phyloP scores from a whole-genome alignment of 192 early-diverging fungal species.

The Allomyces arbusculus region DNA sequence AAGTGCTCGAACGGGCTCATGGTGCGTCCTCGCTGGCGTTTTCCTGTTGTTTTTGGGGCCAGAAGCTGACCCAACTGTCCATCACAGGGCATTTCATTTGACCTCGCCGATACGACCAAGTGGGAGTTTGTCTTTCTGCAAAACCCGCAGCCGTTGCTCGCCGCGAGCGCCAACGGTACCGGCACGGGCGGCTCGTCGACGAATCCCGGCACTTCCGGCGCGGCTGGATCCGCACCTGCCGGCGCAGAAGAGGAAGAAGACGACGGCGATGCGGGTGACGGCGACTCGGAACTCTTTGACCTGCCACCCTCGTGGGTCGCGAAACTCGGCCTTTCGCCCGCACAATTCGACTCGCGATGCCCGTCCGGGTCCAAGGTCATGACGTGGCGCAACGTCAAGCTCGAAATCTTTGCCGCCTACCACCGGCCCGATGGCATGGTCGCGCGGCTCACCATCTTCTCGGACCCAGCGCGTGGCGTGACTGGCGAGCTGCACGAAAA shows the following conservation, averaged over 20 bases:
- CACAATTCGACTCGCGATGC: slow-evolving; percentile 28
- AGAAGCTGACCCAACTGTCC: not conserved
- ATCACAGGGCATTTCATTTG: slow-evolving; percentile 31
- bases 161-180: too few relatives aligned
- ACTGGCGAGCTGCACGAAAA: slow-evolving; percentile 25
- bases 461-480: slow-evolving; percentile 17
- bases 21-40: slow-evolving; percentile 3
- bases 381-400: slow-evolving; percentile 18
- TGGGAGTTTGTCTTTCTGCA: slow-evolving; percentile 39
- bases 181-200: slow-evolving; percentile 3
- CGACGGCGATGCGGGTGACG: slow-evolving; percentile 6
- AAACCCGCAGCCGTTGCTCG: slow-evolving; percentile 22
- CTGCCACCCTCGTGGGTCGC: slow-evolving; percentile 34
- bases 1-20: slow-evolving; percentile 35
- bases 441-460: slow-evolving; percentile 25
- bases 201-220: not conserved
- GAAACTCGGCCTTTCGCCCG: slow-evolving; percentile 15
- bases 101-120: slow-evolving; percentile 35
- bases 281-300: slow-evolving; percentile 20
- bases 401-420: slow-evolving; percentile 38
- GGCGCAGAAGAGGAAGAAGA: not conserved
- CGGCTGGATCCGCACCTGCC: not conserved
- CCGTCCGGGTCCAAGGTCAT: slow-evolving; percentile 27
- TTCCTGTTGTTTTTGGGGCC: not conserved
- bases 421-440: slow-evolving; percentile 33